Base-by-base conservation (phyloP, 108 stramenopile genomes). In the Pseudonitzschia pungens region DNA sequence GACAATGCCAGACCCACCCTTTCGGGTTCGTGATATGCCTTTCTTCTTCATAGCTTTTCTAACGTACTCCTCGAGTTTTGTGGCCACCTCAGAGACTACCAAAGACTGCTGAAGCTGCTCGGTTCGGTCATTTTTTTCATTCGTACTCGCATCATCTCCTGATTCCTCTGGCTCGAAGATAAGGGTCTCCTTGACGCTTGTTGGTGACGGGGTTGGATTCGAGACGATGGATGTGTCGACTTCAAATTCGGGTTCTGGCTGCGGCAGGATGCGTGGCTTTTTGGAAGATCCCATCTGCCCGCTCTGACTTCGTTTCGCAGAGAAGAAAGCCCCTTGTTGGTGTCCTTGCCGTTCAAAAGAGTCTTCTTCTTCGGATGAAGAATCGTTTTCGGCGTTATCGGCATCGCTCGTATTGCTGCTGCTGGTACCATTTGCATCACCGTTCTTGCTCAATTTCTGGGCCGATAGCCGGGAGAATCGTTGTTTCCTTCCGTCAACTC, bases 401-500 rank as follows among this genome's bases (percentile, higher is more conserved):
- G 65, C 73, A 32, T 58, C 76, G 63, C 65, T 79, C 22, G 62
- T 53, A 63, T 59, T 70, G 63, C 28, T 15, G 8, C 26, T 71
- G 22, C 69, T 71, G 53, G 40, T 65, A 24, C 28, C 22, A 1
- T 8, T 63, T 15, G 69, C 75, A 36, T 71, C 68, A 60, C 43
- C 51, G 7, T 62, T 65, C 64, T 79, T 62, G 71, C 69, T 75
- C 33, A 75, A 45, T 57, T 73, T 73, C 67, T 72, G 75, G 15
- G 76, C 76, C 33, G 81, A 76, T 40, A 54, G 68, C 10, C 78
- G 55, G 32, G 86, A 83, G 60, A 82, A 86, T 54, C 88, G 85
- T 66, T 89, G 79, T 78, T 86, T 93, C 66, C 93, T 77, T 41
- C 93, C 93, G 73, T 91, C 93, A 51, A 87, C 79, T 16, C 89